Conservation (phyloP, 2,329 filamentous ascomycete species). For the Epichloe sylvatica region DNA sequence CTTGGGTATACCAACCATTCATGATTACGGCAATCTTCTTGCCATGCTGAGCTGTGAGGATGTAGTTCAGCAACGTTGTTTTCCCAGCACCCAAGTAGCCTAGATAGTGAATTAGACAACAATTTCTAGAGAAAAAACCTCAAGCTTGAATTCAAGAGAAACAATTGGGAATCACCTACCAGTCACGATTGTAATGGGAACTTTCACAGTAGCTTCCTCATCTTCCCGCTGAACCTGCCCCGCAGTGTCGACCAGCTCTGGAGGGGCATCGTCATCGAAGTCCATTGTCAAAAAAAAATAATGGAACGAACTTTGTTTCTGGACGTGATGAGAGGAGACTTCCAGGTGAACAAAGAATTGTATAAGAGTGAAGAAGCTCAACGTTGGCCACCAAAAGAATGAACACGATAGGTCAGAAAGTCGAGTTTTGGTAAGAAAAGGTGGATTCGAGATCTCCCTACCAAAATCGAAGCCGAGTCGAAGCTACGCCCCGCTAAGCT, state of each 20-base stretch:
- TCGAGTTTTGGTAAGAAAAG: neutral
- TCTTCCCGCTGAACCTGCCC: constrained; percentile 24
- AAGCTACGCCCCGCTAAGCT: constrained; percentile 5
- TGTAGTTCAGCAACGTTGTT: constrained; percentile 90
- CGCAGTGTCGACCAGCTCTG: constrained; percentile 43
- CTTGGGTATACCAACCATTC: constrained; percentile 44
- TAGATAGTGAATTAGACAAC: constrained; percentile 19
- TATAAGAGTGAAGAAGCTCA: neutral
- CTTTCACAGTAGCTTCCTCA: constrained; percentile 43
- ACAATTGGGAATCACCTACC: constrained; percentile 30
- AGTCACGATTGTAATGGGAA: constrained; percentile 76
- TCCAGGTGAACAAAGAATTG: neutral
- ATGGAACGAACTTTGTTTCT: neutral
- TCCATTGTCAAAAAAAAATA: constrained; percentile 31
- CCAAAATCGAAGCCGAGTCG: neutral
- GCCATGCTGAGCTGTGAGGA: constrained; percentile 84
- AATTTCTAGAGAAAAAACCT: neutral
- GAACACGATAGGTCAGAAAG: neutral
- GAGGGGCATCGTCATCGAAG: constrained; percentile 52
- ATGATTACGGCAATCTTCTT: constrained; percentile 97
- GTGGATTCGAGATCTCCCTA: neutral
- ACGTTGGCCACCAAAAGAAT: neutral
- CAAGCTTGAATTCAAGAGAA: neutral
- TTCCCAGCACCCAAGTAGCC: constrained; percentile 93
- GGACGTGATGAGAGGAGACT: neutral